Base-by-base conservation (phyloP, 2,329 filamentous ascomycete species). In the Aspergillus udagawae region DNA sequence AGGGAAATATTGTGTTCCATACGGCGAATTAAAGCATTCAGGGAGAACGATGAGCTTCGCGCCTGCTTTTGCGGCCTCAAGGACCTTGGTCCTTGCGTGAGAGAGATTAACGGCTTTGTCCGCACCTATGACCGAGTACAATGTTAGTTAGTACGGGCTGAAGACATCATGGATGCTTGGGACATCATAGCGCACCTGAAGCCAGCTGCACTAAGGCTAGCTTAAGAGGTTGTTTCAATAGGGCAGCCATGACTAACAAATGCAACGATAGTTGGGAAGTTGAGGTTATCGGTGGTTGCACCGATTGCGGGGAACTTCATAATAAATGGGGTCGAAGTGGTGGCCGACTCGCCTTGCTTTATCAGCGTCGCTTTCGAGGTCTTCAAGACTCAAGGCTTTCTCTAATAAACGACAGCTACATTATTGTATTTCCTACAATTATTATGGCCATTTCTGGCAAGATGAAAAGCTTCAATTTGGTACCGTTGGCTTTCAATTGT, bases 11-110 rank as follows among this genome's bases (percentile, higher is more conserved):
- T 91, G 83, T 64, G 87, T 92, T 64, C 94, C 94, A 76, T 99
- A 99, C 8, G 94, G 94, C 45, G 90, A 95, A 80, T 99, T 99
- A 86, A 99, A 99, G 82, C 94, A 99, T 79, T 99, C 94, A 38
- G 94, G 94, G 20, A 99, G 84, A 35, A 97, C 91, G 63, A 97
- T 87, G 58, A 99, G 86, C 56, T 89, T 86, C 59, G 93, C 91
- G 64, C 93, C 93, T 3, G 79, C 79, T 27, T 79, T 75, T 25
- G 91, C 88, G 4, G 94, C 93, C 73, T 91, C 87, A 61, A 91
- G 83, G 57, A 97, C 92, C 72, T 94, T 92, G 47, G 82, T 81
- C 56, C 90, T 88, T 12, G 94, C 93, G 72, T 88, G 88, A 23
- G 82, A 72, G 61, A 99, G 90, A 77, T 99, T 99, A 64, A 83